These are phyloP conservation scores for Trichophyton benhamiae DNA, from an alignment of 2,329 filamentous ascomycete genomes.

Conservation along the genomic window DNA sequence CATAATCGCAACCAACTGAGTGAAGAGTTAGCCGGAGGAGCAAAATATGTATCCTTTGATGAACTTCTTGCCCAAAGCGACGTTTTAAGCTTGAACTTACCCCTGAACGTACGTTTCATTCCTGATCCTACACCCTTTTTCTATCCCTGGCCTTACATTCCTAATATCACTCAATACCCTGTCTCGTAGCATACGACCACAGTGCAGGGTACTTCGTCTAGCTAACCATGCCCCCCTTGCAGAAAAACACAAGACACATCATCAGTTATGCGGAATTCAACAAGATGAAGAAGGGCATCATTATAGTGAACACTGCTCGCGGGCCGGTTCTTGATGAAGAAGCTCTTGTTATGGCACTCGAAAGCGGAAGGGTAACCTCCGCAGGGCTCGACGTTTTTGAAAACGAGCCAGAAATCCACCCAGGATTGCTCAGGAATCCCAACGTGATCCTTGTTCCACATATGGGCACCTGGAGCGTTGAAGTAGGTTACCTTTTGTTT, in stretches of 20 bases:
- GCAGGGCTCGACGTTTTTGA: conserved; percentile 74
- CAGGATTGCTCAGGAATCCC: conserved; percentile 56
- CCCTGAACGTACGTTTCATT: conserved; percentile 56
- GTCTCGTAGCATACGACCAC: neutral
- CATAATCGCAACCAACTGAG: conserved; percentile 55
- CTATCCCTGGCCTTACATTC: neutral
- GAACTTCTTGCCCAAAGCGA: conserved; percentile 58
- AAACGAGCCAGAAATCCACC: conserved; percentile 64
- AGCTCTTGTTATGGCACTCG: conserved; percentile 61
- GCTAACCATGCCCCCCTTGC: neutral
- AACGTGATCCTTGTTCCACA: conserved; percentile 67
- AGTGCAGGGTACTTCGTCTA: neutral
- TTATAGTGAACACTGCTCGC: conserved; percentile 72
- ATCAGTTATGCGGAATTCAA: conserved; percentile 59
- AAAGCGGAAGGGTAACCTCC: conserved; percentile 55
- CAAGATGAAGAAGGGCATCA: conserved; percentile 64
- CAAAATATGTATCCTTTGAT: conserved; percentile 51
- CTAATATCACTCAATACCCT: neutral
- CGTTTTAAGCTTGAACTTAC: conserved; percentile 67
- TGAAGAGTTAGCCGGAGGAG: conserved; percentile 36
- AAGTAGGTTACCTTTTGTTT: conserved; percentile 28
- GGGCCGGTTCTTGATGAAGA: conserved; percentile 73
- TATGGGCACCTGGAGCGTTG: conserved; percentile 72
- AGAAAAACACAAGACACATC: conserved; percentile 59
- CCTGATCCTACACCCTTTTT: neutral